Evolutionary conservation across 768 basidiomycete genomes (phyloP), one percentile per base, ranked within the genome.

Genomic region (Auriscalpium vulgare): DNA sequence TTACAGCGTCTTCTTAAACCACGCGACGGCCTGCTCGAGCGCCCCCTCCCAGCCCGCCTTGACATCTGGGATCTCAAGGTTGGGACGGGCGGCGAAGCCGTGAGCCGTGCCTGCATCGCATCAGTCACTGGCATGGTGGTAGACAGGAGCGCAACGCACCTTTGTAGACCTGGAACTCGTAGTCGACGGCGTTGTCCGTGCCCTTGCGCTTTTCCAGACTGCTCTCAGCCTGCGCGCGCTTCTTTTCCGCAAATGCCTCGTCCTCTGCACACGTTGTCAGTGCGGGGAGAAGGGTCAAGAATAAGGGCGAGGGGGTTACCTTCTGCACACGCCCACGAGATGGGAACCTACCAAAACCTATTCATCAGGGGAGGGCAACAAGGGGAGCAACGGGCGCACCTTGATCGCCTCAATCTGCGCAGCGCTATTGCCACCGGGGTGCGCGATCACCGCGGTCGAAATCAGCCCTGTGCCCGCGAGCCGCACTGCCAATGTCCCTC

Each of bases 31-130:
- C 54, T 77, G 74, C 17, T 71, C 66, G 46, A 77, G 66, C 11
- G 75, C 70, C 14, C 71, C 68, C 53, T 81, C 73, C 55, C 72
- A 81, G 3, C 68, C 77, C 47, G 70, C 71, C 59, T 73, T 73
- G 50, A 78, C 71, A 34, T 75, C 74, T 1, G 73, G 70, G 13
- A 74, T 67, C 8, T 57, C 62, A 37, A 79, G 65, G 55, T 77
- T 74, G 3, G 78, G 79, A 14, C 78, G 71, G 36, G 69, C 67
- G 3, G 77, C 78, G 23, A 81, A 81, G 23, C 80, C 76, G 54
- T 78, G 80, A 6, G 59, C 63, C 16, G 74, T 80, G 58, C 74
- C 78, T 78, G 47, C 8, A 29, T 29, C 29, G 29, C 29, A 29
- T 29, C 29, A 29, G 29, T 29, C 29, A 4, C 29, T 29, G 29